Base-by-base conservation (phyloP, 2,329 filamentous ascomycete species). In the Ascochyta clinopodiicola region DNA sequence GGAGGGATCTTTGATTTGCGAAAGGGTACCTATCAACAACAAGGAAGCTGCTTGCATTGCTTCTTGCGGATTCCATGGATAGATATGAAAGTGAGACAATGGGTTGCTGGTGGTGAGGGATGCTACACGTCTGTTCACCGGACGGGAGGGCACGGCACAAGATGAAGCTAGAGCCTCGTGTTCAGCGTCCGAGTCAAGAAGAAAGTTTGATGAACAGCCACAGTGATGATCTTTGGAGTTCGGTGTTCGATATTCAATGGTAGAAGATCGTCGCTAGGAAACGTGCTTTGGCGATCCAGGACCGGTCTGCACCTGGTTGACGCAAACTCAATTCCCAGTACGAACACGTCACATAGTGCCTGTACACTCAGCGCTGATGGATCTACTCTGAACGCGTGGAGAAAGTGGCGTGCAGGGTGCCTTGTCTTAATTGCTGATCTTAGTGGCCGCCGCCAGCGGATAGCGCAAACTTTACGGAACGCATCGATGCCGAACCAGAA, bases 161-260 rank as follows among this genome's bases (percentile, higher is more conserved):
- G 17, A 21, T 50, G n/a, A 56, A 50, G 43, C 36, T 46, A 47
- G 32, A 38, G 42, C 42, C 32, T 34, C 7, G 24, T 24, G 43
- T 51, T 51, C 47, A 24, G 32, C 24, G 15, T 27, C 13, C 32
- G 36, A 46, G 45, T 45, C 42, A 27, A 56, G 32, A 31, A n/a
- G 45, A 50, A 49, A 15, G 52, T 50, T 50, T 56, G 31, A 37
- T 38, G 31, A 31, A 22, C 45, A 50, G 40, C 45, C 36, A 37
- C 42, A 37, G n/a, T 36, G 40, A 29, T 40, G 35, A 50, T 50
- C 36, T 37, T 9, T 17, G 17, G 17, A 17, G 17, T 17, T 17
- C 17, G 29, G 12, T n/a, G 46, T 31, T 46, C 31, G 42, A 46
- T 19, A 24, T 36, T 50, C 31, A 17, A 13, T 31, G 15, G 9